A percentile compares a stretch with the other conserved stretches of the same genome.
phyloP scores from a whole-genome alignment of 2,329 filamentous ascomycete species.

The Ustilaginoidea virens region DNA sequence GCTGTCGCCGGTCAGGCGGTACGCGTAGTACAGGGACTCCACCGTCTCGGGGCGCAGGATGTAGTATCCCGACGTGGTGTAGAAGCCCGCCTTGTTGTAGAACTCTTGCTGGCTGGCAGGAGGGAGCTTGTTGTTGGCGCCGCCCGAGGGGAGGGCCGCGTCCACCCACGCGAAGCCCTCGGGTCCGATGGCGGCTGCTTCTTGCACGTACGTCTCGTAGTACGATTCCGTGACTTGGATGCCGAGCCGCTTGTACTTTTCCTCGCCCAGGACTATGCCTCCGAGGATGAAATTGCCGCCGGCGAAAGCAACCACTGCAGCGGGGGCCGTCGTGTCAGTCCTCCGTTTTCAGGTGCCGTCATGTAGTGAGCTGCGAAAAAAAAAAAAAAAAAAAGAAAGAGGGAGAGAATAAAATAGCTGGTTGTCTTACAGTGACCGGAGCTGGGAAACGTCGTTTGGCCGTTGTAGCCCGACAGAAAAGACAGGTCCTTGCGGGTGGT shows the following conservation, averaged over 20 bases:
- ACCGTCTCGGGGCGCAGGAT: conserved; percentile 66
- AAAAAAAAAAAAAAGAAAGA: too few relatives aligned
- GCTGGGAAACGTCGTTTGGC: conserved; percentile 23
- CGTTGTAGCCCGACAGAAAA: conserved; percentile 46
- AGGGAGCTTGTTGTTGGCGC: conserved; percentile 22
- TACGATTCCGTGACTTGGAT: conserved; percentile 57
- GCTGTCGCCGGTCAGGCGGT: conserved; percentile 56
- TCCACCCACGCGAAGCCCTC: conserved; percentile 53
- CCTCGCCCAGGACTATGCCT: conserved; percentile 49
- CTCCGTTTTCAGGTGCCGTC: too few relatives aligned
- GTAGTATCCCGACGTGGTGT: conserved; percentile 45
- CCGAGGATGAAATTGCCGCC: conserved; percentile 78
- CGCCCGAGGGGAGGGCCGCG: conserved; percentile 16
- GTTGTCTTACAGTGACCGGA: conserved; percentile 38
- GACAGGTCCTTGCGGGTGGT: conserved; percentile 52
- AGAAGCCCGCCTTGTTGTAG: conserved; percentile 56
- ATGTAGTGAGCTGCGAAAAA: background rate
- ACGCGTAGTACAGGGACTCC: conserved; percentile 78
- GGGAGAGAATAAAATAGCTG: too few relatives aligned
- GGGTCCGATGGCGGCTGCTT: conserved; percentile 60
- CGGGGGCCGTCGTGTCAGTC: too few relatives aligned
- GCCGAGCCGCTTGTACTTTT: conserved; percentile 59
- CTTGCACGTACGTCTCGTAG: conserved; percentile 55
- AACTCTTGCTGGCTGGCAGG: conserved; percentile 37
- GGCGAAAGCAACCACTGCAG: conserved; percentile 64